Evolutionary conservation across 2,329 filamentous ascomycete species (phyloP).

Genomic region (Xylaria sp.): DNA sequence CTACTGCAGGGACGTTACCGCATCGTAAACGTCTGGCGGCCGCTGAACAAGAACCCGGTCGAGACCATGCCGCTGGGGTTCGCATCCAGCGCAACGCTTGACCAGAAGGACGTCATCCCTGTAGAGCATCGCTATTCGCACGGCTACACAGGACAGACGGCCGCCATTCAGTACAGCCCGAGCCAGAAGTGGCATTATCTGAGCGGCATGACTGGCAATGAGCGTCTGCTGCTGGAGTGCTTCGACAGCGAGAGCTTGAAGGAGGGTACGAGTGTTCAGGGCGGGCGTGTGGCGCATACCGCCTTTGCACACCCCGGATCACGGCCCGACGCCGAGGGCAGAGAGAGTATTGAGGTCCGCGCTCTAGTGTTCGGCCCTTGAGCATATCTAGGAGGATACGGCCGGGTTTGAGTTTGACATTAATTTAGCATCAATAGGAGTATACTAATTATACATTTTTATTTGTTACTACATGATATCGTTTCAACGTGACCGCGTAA

Average conservation of each 20-base stretch:
- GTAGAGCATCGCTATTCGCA: constrained; percentile 79
- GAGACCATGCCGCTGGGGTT: constrained; percentile 75
- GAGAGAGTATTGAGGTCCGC: constrained; percentile 91
- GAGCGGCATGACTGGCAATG: constrained; percentile 78
- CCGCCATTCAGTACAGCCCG: constrained; percentile 69
- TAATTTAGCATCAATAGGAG: constrained; percentile 9
- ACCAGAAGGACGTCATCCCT: constrained; percentile 72
- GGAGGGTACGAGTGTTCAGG: constrained; percentile 59
- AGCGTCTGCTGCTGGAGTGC: constrained; percentile 81
- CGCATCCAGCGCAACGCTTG: constrained; percentile 70
- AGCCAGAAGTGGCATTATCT: constrained; percentile 81
- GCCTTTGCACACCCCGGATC: constrained; percentile 83
- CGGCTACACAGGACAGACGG: constrained; percentile 77
- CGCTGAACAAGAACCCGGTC: constrained; percentile 67
- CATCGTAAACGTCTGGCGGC: constrained; percentile 89
- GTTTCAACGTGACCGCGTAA: background rate
- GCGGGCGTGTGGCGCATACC: constrained; percentile 73
- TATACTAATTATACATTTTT: background rate
- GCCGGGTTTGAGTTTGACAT: background rate
- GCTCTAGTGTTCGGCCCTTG: constrained; percentile 80
- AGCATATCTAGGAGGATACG: constrained; percentile 29
- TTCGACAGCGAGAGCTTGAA: constrained; percentile 72
- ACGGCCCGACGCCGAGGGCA: constrained; percentile 71
- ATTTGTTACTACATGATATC: background rate
- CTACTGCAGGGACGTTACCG: constrained; percentile 76